A percentile compares a stretch with the other conserved stretches of the same genome.
These are phyloP conservation scores for Diaporthe batatas DNA, from an alignment of 2,329 filamentous ascomycete genomes.

Conservation along the genomic window DNA sequence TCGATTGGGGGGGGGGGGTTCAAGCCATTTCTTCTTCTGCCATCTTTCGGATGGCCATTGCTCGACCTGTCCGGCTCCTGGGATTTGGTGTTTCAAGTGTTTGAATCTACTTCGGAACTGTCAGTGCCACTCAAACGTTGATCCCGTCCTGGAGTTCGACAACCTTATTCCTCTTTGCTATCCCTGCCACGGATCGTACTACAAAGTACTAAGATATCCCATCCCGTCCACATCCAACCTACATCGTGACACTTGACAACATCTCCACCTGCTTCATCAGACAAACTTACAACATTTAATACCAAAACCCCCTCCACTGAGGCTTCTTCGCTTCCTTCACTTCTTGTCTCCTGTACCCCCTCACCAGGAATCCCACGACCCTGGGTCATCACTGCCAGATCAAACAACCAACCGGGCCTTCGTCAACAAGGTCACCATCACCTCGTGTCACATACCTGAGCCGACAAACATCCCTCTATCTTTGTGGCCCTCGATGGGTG, in stretches of 20 bases:
- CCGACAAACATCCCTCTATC: slow-evolving; percentile 26
- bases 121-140: slow-evolving; percentile 57
- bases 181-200: slow-evolving; percentile 37
- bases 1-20: slow-evolving; percentile 42
- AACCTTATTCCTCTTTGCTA: slow-evolving; percentile 45
- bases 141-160: slow-evolving; percentile 53
- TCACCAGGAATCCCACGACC: slow-evolving; percentile 12
- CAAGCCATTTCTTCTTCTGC: slow-evolving; percentile 44
- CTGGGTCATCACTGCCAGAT: background rate
- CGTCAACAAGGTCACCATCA: background rate
- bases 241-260: slow-evolving; percentile 23
- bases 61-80: slow-evolving; percentile 48
- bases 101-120: slow-evolving; percentile 54
- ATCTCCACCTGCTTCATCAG: slow-evolving; percentile 34
- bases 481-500: slow-evolving; percentile 37
- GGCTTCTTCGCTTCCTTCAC: background rate
- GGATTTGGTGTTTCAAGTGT: slow-evolving; percentile 56
- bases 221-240: slow-evolving; percentile 31
- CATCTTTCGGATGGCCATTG: slow-evolving; percentile 43
- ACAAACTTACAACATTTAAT: slow-evolving; percentile 29
- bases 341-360: background rate
- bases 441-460: background rate
- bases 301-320: slow-evolving; percentile 13
- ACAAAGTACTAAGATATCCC: slow-evolving; percentile 41
- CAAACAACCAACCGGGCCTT: background rate